Evolutionary conservation across 2,329 filamentous ascomycete species (phyloP), one percentile per base, ranked within the genome.

Genomic region (Penicillium expansum): DNA sequence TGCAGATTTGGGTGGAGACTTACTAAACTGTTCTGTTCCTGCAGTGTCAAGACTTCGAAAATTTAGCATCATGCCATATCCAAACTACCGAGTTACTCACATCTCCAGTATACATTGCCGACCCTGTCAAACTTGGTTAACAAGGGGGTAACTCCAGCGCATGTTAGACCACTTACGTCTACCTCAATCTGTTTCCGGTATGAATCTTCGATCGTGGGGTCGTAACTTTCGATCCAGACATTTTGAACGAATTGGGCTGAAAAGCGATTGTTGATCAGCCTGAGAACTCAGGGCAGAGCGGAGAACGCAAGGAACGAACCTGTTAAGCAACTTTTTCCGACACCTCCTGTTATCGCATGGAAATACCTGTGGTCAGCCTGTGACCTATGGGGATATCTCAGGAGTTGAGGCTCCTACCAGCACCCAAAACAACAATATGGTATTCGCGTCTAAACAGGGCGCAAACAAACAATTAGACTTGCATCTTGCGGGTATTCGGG

Each of bases 1-100:
- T 53, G 32, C 33, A 56, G 55, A 30, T 18, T 33, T 39, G 24
- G 14, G 20, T 62, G n/a, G 52, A n/a, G 24, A 81, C 88, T 76
- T 82, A 93, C 90, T 93, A 76, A 96, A 96, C 73, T 96, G 91
- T 74, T 96, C 91, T 63, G 91, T 96, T 57, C 91, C 91, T 64
- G 91, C 91, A 47, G 91, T 96, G 72, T 96, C 91, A 67, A 96
- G 84, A 71, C 87, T 90, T 69, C 41, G 43, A 47, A 55, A 39
- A 29, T 35, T 55, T 48, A 48, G 41, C 44, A 50, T 20, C 54
- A 42, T 52, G 22, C 43, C 56, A 63, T 53, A 59, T 49, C 35
- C 38, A 49, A 38, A 48, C 27, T 8, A 59, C 41, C 30, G 50
- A 44, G 42, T 39, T 57, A 75, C 86, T 81, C 80, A 90, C 88